A percentile compares a stretch with the other conserved stretches of the same genome.
Evolutionary conservation across 208 protist genomes (phyloP).

Genomic region (Wallacemonas collosoma): DNA sequence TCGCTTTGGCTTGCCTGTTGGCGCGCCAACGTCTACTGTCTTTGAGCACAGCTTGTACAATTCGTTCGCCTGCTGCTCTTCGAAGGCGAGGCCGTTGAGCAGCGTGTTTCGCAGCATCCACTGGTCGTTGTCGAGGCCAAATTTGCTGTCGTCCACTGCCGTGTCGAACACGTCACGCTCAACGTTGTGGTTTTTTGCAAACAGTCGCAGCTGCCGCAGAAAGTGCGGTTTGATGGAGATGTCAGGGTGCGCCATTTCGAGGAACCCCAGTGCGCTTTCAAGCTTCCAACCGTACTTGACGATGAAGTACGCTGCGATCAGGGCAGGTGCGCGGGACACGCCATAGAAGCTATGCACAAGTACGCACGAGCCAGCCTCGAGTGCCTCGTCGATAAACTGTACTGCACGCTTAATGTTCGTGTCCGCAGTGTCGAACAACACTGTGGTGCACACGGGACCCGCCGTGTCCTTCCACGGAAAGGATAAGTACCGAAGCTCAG

Average conservation of each 20-base stretch:
- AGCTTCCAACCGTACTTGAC: slow-evolving; percentile 93
- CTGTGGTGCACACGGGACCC: slow-evolving; percentile 70
- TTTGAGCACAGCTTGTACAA: slow-evolving; percentile 66
- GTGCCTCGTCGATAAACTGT: slow-evolving; percentile 87
- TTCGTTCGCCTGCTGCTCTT: slow-evolving; percentile 65
- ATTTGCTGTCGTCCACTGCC: slow-evolving; percentile 79
- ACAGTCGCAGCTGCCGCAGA: slow-evolving; percentile 82
- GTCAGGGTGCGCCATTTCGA: slow-evolving; percentile 90
- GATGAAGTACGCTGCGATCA: slow-evolving; percentile 91
- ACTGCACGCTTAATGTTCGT: slow-evolving; percentile 76
- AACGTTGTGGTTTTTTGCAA: slow-evolving; percentile 81
- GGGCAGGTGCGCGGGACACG: slow-evolving; percentile 77
- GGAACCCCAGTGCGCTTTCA: slow-evolving; percentile 78
- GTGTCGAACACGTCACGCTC: slow-evolving; percentile 85
- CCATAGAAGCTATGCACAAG: slow-evolving; percentile 89
- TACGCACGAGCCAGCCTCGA: slow-evolving; percentile 84
- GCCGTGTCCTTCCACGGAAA: slow-evolving; percentile 90
- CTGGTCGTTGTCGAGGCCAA: slow-evolving; percentile 91
- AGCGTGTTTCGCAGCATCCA: slow-evolving; percentile 93
- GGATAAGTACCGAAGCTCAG: slow-evolving; percentile 85
- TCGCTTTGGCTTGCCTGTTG: slow-evolving; percentile 30
- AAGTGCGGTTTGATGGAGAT: slow-evolving; percentile 92
- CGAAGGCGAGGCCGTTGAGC: slow-evolving; percentile 80
- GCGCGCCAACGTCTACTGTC: slow-evolving; percentile 63
- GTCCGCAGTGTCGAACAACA: slow-evolving; percentile 85